Evolutionary conservation across 495 filamentous ascomycete genomes (phyloP).

Genomic region (Aspergillus biplanus): DNA sequence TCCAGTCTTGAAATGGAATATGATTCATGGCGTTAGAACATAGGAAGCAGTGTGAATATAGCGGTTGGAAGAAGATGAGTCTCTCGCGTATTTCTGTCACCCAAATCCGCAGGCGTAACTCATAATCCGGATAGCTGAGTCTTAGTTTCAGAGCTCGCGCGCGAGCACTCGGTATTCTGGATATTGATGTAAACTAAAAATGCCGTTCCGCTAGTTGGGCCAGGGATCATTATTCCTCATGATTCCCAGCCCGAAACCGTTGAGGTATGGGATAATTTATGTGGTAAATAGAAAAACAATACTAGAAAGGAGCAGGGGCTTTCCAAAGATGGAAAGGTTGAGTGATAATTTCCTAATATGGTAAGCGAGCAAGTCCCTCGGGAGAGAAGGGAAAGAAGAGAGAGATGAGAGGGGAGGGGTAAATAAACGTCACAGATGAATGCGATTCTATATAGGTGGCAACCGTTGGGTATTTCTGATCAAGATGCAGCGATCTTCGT

Average conservation of each 20-base stretch:
- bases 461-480: neutral
- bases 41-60: neutral
- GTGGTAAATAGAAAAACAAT: no score
- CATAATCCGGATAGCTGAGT: neutral
- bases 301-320: no score
- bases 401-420: neutral
- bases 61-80: neutral
- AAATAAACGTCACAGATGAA: neutral
- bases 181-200: no score
- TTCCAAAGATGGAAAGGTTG: no score
- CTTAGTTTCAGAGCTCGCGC: neutral
- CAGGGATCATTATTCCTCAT: no score
- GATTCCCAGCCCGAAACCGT: no score
- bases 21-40: neutral
- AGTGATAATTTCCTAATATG: no score
- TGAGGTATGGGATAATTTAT: no score
- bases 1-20: neutral
- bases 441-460: neutral
- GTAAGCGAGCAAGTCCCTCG: neutral
- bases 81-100: neutral
- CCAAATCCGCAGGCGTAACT: neutral
- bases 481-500: no score
- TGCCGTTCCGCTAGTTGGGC: no score
- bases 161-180: neutral
- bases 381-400: neutral